Conservation (phyloP, 306 rosid genomes). For the Luffa acutangula region DNA sequence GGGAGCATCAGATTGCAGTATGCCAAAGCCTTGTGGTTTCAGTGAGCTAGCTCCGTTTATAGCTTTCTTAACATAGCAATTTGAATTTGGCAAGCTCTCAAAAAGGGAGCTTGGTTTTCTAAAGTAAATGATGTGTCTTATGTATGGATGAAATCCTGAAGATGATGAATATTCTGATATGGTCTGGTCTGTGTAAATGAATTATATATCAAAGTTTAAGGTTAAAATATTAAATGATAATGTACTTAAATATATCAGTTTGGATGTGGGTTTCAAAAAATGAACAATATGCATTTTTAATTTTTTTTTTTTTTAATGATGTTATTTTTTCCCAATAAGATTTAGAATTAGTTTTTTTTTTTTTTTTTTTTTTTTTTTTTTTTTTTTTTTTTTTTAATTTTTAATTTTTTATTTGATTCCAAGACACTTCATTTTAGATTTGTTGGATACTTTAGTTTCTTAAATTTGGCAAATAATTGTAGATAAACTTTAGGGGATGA, state of each 20-base stretch:
- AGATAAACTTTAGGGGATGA: no score
- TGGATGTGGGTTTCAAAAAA: background rate
- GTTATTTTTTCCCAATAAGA: no score
- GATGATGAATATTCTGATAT: background rate
- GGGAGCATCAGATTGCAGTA: background rate
- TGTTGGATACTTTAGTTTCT: no score
- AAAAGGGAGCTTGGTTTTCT: slow-evolving; percentile 2
- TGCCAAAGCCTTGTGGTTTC: background rate
- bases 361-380: no score
- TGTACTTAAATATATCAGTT: background rate
- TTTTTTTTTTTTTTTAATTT: no score
- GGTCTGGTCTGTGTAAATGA: slow-evolving; percentile 2
- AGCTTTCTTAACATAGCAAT: slow-evolving; percentile 1
- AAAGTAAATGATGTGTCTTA: background rate
- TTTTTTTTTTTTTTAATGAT: no score
- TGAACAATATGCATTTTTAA: background rate
- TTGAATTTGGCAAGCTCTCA: slow-evolving; percentile 7
- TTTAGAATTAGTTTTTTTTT: no score
- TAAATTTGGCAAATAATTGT: no score
- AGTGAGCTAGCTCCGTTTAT: background rate
- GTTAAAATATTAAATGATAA: background rate
- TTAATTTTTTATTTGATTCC: no score
- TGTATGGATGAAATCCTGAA: background rate
- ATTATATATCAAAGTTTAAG: background rate
- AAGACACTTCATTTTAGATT: no score